A percentile compares a stretch with the other conserved stretches of the same genome.
phyloP scores from a whole-genome alignment of 2,329 filamentous ascomycete species.

The Xylaria digitata region DNA sequence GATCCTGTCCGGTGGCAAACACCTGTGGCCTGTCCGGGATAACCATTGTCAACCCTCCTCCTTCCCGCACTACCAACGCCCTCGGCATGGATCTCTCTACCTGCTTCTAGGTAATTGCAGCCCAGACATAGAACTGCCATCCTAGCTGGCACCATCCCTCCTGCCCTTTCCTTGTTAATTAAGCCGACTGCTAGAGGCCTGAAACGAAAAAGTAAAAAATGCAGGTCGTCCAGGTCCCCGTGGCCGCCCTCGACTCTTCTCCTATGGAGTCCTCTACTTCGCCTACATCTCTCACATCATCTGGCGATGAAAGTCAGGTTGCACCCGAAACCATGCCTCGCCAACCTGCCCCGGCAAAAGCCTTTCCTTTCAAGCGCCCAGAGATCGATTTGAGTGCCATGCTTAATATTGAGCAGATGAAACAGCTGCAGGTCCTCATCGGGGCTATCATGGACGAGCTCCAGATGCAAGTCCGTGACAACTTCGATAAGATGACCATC shows the following conservation, averaged over 20 bases:
- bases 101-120: not conserved
- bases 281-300: slow-evolving; percentile 36
- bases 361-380: slow-evolving; percentile 53
- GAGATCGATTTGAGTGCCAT: slow-evolving; percentile 64
- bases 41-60: slow-evolving; percentile 14
- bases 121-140: not conserved
- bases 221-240: slow-evolving; percentile 11
- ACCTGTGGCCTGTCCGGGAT: not conserved
- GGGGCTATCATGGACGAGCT: slow-evolving; percentile 66
- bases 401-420: slow-evolving; percentile 60
- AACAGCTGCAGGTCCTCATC: slow-evolving; percentile 64
- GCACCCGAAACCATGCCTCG: slow-evolving; percentile 39
- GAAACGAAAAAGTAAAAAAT: slow-evolving; percentile 17
- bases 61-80: slow-evolving; percentile 8
- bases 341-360: slow-evolving; percentile 26
- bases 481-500: slow-evolving; percentile 61
- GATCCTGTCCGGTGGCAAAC: slow-evolving; percentile 24
- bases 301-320: slow-evolving; percentile 44
- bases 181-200: not conserved
- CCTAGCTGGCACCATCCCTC: slow-evolving; percentile 1
- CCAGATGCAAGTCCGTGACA: slow-evolving; percentile 62
- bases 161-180: slow-evolving; percentile 17
- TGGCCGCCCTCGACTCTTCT: slow-evolving; percentile 20
- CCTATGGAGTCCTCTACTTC: slow-evolving; percentile 30
- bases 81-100: not conserved